Percentiles rank a stretch among this genome's conserved stretches.
Conservation (phyloP, 2,329 filamentous ascomycete genomes). For the Aspergillus tanneri region DNA sequence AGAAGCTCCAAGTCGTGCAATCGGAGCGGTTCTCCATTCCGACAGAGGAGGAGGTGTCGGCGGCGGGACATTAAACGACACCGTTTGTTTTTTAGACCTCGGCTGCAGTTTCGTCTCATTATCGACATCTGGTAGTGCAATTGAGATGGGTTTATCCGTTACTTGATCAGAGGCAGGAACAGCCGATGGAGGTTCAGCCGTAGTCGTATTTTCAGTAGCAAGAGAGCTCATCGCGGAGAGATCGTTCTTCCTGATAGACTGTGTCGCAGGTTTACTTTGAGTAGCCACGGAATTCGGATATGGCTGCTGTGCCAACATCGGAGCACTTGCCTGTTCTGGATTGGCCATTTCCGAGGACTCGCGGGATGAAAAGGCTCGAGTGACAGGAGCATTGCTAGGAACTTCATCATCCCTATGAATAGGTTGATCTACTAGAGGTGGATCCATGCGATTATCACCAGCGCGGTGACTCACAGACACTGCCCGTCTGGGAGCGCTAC, state of each 20-base stretch:
- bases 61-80: slow-evolving; percentile 49
- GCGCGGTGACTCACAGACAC: slow-evolving; percentile 24
- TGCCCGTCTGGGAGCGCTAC: slow-evolving; percentile 26
- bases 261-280: slow-evolving; percentile 4
- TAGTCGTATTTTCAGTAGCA: background rate
- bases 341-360: background rate
- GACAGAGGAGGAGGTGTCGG: slow-evolving; percentile 47
- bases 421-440: slow-evolving; percentile 10
- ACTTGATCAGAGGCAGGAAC: slow-evolving; percentile 9
- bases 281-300: background rate
- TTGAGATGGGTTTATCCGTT: slow-evolving; percentile 14
- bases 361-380: background rate
- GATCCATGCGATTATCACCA: slow-evolving; percentile 8
- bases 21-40: slow-evolving; percentile 69
- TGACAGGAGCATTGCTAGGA: background rate
- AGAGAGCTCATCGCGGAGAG: background rate
- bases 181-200: background rate
- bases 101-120: slow-evolving; percentile 23
- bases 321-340: background rate
- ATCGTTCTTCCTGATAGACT: slow-evolving; percentile 1
- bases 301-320: background rate
- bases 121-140: slow-evolving; percentile 17
- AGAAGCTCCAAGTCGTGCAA: slow-evolving; percentile 59
- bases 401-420: slow-evolving; percentile 3
- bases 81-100: slow-evolving; percentile 41